A percentile compares a stretch with the other conserved stretches of the same genome.
Conservation (phyloP, 192 early-diverging fungal species). For the Podila clonocystis region DNA sequence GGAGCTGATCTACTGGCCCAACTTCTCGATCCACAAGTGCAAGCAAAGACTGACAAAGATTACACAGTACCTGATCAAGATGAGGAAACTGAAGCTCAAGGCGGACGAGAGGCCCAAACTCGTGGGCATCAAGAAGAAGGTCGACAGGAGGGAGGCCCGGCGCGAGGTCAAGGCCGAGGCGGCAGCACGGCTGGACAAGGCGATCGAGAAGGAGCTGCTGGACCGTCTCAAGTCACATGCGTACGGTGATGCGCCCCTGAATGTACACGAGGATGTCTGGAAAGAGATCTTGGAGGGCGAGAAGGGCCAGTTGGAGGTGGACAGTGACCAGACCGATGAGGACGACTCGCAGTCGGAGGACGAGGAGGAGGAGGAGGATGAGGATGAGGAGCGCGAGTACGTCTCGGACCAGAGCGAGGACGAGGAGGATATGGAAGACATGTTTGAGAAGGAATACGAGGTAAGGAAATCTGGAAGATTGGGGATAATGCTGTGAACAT, state of each 20-base stretch:
- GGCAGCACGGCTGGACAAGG: constrained; percentile 89
- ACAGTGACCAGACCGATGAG: constrained; percentile 76
- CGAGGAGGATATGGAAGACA: constrained; percentile 73
- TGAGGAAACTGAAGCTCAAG: constrained; percentile 90
- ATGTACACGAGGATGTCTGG: constrained; percentile 92
- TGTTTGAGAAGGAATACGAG: constrained; percentile 56
- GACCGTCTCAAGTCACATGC: constrained; percentile 92
- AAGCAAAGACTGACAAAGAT: constrained; percentile 97
- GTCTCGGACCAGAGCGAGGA: constrained; percentile 70
- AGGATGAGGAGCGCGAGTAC: constrained; percentile 62
- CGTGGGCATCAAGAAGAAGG: constrained; percentile 93
- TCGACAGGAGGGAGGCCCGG: constrained; percentile 86
- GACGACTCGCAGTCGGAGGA: constrained; percentile 67
- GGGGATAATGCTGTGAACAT: background rate
- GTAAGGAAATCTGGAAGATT: constrained; percentile 6
- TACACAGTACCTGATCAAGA: constrained; percentile 94
- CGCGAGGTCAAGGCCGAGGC: constrained; percentile 92
- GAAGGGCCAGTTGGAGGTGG: constrained; percentile 73
- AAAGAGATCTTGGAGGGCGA: constrained; percentile 86
- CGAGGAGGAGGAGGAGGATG: constrained; percentile 63
- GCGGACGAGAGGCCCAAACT: constrained; percentile 76
- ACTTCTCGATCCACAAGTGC: constrained; percentile 92
- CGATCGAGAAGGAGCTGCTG: constrained; percentile 96
- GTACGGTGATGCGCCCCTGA: constrained; percentile 97
- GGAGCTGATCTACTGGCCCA: constrained; percentile 92